These are phyloP conservation scores for Scenedesmus sp. DNA, from an alignment of 163 green algal species.

Conservation along the genomic window DNA sequence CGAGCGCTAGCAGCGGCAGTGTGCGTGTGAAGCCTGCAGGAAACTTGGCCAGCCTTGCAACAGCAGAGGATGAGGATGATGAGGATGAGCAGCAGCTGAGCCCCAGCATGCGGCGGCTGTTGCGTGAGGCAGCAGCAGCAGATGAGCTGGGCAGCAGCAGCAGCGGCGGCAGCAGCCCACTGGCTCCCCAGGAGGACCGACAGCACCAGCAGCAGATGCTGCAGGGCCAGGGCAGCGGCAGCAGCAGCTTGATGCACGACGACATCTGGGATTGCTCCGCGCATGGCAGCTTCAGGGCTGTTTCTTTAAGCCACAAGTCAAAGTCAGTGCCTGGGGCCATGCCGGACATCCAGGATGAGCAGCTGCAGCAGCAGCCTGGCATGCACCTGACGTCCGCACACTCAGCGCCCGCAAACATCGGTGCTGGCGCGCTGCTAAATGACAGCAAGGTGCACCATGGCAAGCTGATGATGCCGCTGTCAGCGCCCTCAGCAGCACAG, in stretches of 20 bases:
- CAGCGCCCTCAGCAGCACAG: neutral
- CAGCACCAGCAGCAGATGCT: neutral
- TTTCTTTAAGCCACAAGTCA: neutral
- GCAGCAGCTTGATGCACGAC: constrained; percentile 1
- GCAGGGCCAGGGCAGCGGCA: neutral
- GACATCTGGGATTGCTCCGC: constrained; percentile 7
- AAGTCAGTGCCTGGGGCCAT: neutral
- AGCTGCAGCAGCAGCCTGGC: neutral
- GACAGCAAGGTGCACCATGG: constrained; percentile 19
- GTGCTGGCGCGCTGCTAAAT: neutral
- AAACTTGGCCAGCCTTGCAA: constrained; percentile 20
- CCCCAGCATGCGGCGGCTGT: neutral
- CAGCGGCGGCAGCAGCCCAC: neutral
- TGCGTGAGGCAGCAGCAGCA: constrained; percentile 11
- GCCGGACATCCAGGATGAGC: constrained; percentile 1
- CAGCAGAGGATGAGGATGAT: constrained; percentile 10
- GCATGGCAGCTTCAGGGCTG: neutral
- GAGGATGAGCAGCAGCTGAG: constrained; percentile 19
- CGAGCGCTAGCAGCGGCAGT: neutral
- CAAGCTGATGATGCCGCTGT: constrained; percentile 20
- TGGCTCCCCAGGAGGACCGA: neutral
- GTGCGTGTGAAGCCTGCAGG: neutral
- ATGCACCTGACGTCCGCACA: constrained; percentile 1
- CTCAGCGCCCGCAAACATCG: constrained; percentile 11
- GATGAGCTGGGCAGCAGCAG: neutral